phyloP scores from a whole-genome alignment of 805 yeast species.

The Candida lessepsii region DNA sequence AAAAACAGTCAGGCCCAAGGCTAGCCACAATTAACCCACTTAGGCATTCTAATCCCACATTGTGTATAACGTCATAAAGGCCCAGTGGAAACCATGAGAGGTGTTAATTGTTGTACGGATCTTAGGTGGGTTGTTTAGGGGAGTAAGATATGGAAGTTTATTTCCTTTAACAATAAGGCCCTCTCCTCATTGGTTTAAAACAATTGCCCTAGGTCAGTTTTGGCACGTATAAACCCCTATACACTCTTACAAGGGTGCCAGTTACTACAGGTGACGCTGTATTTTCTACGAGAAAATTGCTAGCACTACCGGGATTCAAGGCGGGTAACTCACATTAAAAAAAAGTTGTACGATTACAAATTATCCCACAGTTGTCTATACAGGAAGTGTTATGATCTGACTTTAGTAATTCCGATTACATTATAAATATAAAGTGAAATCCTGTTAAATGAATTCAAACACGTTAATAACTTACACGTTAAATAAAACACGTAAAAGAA shows the following conservation, averaged over 20 bases:
- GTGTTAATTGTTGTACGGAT: background rate
- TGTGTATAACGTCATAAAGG: background rate
- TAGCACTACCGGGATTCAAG: too few relatives aligned
- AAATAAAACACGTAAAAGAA: too few relatives aligned
- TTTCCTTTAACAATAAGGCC: too few relatives aligned
- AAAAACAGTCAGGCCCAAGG: background rate
- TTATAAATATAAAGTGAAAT: background rate
- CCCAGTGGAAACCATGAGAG: background rate
- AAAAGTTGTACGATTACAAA: slow-evolving; percentile 4
- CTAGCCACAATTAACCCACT: slow-evolving; percentile 1
- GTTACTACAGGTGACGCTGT: too few relatives aligned
- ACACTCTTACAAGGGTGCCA: too few relatives aligned
- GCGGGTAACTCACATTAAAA: background rate
- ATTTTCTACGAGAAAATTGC: too few relatives aligned
- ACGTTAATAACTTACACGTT: background rate
- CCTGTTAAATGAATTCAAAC: background rate
- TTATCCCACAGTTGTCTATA: slow-evolving; percentile 1
- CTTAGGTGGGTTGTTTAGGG: too few relatives aligned
- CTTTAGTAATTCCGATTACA: slow-evolving; percentile 4
- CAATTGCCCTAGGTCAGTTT: too few relatives aligned
- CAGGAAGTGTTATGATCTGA: slow-evolving; percentile 8
- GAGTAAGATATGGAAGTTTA: too few relatives aligned
- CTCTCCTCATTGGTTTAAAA: too few relatives aligned
- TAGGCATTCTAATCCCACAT: background rate
- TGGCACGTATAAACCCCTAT: too few relatives aligned